Percentiles rank a stretch among this genome's conserved stretches.
phyloP scores from a whole-genome alignment of 2,329 filamentous ascomycete species.

The Drechslerella coelobrocha region DNA sequence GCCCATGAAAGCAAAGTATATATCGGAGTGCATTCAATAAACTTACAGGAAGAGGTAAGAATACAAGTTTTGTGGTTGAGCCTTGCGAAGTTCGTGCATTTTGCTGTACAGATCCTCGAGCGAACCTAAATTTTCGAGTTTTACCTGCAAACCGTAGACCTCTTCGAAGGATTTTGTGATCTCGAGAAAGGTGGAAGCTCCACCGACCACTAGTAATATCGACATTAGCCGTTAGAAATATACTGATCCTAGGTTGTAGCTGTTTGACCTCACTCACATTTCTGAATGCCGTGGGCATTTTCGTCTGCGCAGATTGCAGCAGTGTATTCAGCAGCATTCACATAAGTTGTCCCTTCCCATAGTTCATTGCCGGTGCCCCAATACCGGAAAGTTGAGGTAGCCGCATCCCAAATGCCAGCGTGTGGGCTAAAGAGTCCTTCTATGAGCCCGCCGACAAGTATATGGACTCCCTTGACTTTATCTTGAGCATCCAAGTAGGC shows the following conservation, averaged over 20 bases:
- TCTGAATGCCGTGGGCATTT: slow-evolving; percentile 50
- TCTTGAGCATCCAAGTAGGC: slow-evolving; percentile 58
- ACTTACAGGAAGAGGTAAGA: slow-evolving; percentile 15
- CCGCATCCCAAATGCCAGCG: slow-evolving; percentile 52
- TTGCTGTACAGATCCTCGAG: slow-evolving; percentile 55
- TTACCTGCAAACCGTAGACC: slow-evolving; percentile 53
- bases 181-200: slow-evolving; percentile 54
- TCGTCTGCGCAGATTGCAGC: slow-evolving; percentile 56
- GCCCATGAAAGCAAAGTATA: background rate
- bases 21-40: too few species aligned
- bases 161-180: slow-evolving; percentile 54
- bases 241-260: too few species aligned
- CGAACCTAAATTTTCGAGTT: slow-evolving; percentile 54
- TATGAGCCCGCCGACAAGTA: slow-evolving; percentile 59
- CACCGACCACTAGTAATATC: slow-evolving; percentile 57
- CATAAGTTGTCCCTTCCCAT: slow-evolving; percentile 59
- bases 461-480: slow-evolving; percentile 58
- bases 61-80: slow-evolving; percentile 10
- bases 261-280: slow-evolving; percentile 54
- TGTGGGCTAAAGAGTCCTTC: slow-evolving; percentile 56
- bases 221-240: too few species aligned
- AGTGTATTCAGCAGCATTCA: slow-evolving; percentile 58
- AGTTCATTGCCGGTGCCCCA: slow-evolving; percentile 58
- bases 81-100: slow-evolving; percentile 53
- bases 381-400: slow-evolving; percentile 55